Percentiles rank a stretch among this genome's conserved stretches.
Evolutionary conservation across 805 yeast genomes (phyloP).

Genomic region (Clavispora carvajalis): DNA sequence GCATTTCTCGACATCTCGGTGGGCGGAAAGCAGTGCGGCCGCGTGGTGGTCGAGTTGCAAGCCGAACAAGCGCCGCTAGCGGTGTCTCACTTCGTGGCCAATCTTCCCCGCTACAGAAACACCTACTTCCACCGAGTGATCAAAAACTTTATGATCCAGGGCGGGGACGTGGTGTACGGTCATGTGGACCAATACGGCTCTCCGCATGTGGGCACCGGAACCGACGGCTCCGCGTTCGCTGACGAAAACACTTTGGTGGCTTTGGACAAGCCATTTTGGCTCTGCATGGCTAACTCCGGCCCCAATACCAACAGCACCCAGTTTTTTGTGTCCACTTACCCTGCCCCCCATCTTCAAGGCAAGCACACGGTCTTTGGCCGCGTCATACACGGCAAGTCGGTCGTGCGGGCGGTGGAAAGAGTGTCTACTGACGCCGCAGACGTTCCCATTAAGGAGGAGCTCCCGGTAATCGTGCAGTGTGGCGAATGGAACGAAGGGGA

Average conservation of each 20-base stretch:
- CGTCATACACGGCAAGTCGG: constrained; percentile 63
- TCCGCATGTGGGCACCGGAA: constrained; percentile 33
- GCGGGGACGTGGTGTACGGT: constrained; percentile 53
- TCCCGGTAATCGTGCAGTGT: constrained; percentile 48
- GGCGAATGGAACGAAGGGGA: constrained; percentile 57
- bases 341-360: constrained; percentile 69
- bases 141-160: constrained; percentile 66
- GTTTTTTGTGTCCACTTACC: constrained; percentile 65
- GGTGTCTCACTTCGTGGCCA: constrained; percentile 42
- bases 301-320: constrained; percentile 52
- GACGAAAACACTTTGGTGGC: constrained; percentile 52
- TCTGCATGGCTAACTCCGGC: constrained; percentile 65
- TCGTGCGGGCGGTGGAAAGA: constrained; percentile 60
- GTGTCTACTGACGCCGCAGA: constrained; percentile 36
- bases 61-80: constrained; percentile 53
- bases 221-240: constrained; percentile 15
- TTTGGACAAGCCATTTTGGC: constrained; percentile 42
- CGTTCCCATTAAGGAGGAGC: constrained; percentile 34
- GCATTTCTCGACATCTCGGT: constrained; percentile 52
- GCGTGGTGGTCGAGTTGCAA: constrained; percentile 56
- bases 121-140: constrained; percentile 58
- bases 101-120: constrained; percentile 35
- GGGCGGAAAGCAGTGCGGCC: constrained; percentile 40
- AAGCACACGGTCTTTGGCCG: constrained; percentile 76
- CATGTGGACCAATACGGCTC: constrained; percentile 21